Evolutionary conservation across 2,329 filamentous ascomycete species (phyloP), one percentile per base, ranked within the genome.

Genomic region (Curvularia eragrostidis): DNA sequence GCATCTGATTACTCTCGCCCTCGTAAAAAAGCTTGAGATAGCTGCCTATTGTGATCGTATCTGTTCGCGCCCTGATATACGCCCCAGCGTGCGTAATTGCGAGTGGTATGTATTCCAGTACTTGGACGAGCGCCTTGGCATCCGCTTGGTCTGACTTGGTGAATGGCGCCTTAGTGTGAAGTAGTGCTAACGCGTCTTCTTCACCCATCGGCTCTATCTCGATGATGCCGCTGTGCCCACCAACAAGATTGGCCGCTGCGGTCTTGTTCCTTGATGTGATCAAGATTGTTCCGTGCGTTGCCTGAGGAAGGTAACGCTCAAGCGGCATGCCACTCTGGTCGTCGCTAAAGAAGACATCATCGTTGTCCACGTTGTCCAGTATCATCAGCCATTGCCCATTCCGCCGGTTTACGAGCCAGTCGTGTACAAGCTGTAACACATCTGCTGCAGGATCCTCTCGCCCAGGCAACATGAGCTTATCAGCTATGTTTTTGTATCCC

Each of bases 321-420:
- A 60, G 52, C 34, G 58, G 44, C 21, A 18, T 24, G 32, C 32
- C 21, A 10, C 18, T 18, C 15, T 23, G 30, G 15, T 26, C 6
- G 9, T n/a, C 8, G 21, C 28, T 21, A 24, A 48, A 39, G 48
- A 65, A 61, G 10, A 59, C 50, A 23, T 43, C n/a, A 30, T 55
- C 50, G 39, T 62, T 54, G 43, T 65, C 63, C 42, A 58, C 63
- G 43, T 63, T 65, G 56, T 65, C 61, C 15, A 65, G 50, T 47
- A 65, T 54, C 51, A 65, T 56, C n/a, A 63, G 48, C 63, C 58
- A 65, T 28, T 15, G 60, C 43, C 58, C 58, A 41, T 60, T 65
- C 47, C 24, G 23, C 44, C 18, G 28, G 48, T 63, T 56, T 39
- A 30, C 48, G 48, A 65, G 54, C 63, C 58, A 65, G 43, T 13